Percentiles rank a stretch among this genome's conserved stretches.
These are phyloP conservation scores for Pichia gijzeniarum DNA, from an alignment of 805 yeast genomes.

Conservation along the genomic window DNA sequence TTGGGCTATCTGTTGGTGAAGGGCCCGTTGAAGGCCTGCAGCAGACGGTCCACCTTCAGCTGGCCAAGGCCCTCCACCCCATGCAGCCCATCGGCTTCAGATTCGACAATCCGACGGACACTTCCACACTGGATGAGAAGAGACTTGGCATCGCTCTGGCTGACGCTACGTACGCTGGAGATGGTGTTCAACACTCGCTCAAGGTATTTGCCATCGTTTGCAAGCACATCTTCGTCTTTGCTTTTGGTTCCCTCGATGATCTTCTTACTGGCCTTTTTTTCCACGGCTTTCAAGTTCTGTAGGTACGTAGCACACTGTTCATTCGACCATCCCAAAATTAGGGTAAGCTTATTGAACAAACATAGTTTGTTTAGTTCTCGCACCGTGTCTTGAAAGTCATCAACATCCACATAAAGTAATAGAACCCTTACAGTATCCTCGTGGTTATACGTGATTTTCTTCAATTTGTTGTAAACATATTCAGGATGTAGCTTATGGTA, in stretches of 20 bases:
- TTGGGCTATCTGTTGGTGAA: background rate
- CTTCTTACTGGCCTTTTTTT: conserved; percentile 25
- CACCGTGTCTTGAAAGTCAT: conserved; percentile 44
- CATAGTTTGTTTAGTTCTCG: conserved; percentile 43
- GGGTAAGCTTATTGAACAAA: conserved; percentile 41
- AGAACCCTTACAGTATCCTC: conserved; percentile 37
- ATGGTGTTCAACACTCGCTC: conserved; percentile 35
- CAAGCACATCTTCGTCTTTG: conserved; percentile 25
- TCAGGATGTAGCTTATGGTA: conserved; percentile 76
- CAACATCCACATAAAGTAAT: conserved; percentile 60
- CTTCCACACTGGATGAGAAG: conserved; percentile 7
- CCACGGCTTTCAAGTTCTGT: conserved; percentile 29
- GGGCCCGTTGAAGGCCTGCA: conserved; percentile 10
- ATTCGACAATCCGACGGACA: conserved; percentile 3
- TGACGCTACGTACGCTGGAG: conserved; percentile 7
- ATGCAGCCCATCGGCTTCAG: conserved; percentile 4
- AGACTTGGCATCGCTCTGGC: conserved; percentile 7
- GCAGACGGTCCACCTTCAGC: conserved; percentile 4
- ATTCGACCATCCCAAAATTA: conserved; percentile 48
- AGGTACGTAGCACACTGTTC: conserved; percentile 47
- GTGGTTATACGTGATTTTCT: conserved; percentile 23
- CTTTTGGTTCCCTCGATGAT: conserved; percentile 36
- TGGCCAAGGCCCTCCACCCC: conserved; percentile 12
- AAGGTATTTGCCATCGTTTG: conserved; percentile 33
- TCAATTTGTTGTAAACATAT: conserved; percentile 55